Percentiles rank a stretch among this genome's conserved stretches.
phyloP scores from a whole-genome alignment of 345 rosid species.

The Tarenaya hassleriana region DNA sequence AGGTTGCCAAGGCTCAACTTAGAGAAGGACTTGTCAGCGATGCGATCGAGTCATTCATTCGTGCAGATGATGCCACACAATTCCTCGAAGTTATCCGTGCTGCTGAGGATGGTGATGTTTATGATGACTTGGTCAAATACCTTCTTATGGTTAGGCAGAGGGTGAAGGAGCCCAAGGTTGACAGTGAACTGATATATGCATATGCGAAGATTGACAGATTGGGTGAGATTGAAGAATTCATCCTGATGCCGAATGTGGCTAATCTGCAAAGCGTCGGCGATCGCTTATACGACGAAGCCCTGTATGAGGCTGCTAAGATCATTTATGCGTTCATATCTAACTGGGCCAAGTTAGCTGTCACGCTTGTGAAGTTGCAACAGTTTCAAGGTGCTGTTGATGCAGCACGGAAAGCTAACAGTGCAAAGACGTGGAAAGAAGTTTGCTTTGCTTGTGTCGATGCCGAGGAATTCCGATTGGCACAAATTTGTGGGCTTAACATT shows the following conservation, averaged over 20 bases:
- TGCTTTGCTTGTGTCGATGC: slow-evolving; percentile 99
- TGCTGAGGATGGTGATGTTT: slow-evolving; percentile 67
- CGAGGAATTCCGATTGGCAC: slow-evolving; percentile 94
- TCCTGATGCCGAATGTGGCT: slow-evolving; percentile 98
- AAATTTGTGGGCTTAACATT: slow-evolving; percentile 93
- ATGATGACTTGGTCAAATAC: slow-evolving; percentile 90
- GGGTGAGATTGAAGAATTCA: slow-evolving; percentile 84
- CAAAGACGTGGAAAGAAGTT: slow-evolving; percentile 98
- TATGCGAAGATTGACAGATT: slow-evolving; percentile 95
- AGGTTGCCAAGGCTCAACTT: slow-evolving; percentile 91
- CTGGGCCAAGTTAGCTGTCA: slow-evolving; percentile 97
- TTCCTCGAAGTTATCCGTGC: slow-evolving; percentile 75
- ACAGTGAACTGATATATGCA: slow-evolving; percentile 88
- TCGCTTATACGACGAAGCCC: slow-evolving; percentile 74
- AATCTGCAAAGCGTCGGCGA: slow-evolving; percentile 93
- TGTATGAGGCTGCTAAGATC: slow-evolving; percentile 95
- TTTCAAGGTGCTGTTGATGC: slow-evolving; percentile 99
- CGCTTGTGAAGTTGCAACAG: slow-evolving; percentile 88
- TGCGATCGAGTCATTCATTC: slow-evolving; percentile 93
- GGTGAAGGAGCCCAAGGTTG: slow-evolving; percentile 92
- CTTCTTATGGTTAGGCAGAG: slow-evolving; percentile 97
- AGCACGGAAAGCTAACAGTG: slow-evolving; percentile 97
- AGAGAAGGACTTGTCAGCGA: slow-evolving; percentile 94
- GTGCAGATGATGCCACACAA: slow-evolving; percentile 84
- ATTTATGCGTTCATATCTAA: slow-evolving; percentile 90